Conservation (phyloP, 306 rosid species). For the Lathyrus aphaca region DNA sequence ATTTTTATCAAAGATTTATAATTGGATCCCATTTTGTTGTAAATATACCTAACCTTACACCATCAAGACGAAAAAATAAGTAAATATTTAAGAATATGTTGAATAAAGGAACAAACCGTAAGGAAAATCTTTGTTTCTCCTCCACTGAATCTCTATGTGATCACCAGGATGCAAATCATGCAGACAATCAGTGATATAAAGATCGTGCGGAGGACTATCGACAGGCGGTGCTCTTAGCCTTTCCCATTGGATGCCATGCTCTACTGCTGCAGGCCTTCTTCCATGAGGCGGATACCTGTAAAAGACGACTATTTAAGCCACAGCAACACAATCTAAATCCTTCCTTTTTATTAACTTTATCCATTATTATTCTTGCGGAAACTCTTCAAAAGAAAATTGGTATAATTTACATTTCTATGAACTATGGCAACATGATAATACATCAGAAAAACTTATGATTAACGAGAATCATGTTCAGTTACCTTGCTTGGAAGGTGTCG, state of each 20-base stretch:
- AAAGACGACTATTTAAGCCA: slow-evolving; percentile 35
- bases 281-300: slow-evolving; percentile 92
- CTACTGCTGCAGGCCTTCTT: slow-evolving; percentile 72
- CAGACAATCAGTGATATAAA: slow-evolving; percentile 78
- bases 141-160: slow-evolving; percentile 94
- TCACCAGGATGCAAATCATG: slow-evolving; percentile 76
- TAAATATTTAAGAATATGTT: slow-evolving; percentile 19
- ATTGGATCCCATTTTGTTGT: slow-evolving; percentile 20
- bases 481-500: slow-evolving; percentile 96
- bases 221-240: slow-evolving; percentile 85
- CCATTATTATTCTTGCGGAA: slow-evolving; percentile 14
- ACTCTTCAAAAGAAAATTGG: not conserved
- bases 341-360: not conserved
- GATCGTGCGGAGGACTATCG: slow-evolving; percentile 75
- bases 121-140: slow-evolving; percentile 92
- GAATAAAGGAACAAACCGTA: slow-evolving; percentile 69
- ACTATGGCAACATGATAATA: not conserved
- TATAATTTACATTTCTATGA: not conserved
- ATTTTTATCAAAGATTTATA: not conserved
- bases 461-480: slow-evolving; percentile 36
- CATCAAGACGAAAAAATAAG: slow-evolving; percentile 4
- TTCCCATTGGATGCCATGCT: slow-evolving; percentile 74
- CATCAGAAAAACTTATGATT: slow-evolving; percentile 17
- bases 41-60: slow-evolving; percentile 15
- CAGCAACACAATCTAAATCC: slow-evolving; percentile 39